Conservation (phyloP, 2,329 filamentous ascomycete genomes). For the Endothia cerciana region DNA sequence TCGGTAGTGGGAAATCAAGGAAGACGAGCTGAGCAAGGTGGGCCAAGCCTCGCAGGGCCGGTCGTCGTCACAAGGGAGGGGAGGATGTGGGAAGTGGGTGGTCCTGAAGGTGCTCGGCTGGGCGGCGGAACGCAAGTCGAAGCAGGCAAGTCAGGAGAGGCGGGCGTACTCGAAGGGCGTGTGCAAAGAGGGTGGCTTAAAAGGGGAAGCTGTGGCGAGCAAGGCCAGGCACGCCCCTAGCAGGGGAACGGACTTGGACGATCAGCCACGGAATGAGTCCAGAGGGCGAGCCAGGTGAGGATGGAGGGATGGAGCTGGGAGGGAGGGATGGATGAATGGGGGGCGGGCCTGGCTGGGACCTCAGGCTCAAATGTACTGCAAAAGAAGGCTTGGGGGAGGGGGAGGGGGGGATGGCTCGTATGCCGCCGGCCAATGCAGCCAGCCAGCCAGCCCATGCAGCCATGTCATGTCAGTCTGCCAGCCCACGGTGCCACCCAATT, state of each 20-base stretch:
- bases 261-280: slow-evolving; percentile 1
- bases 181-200: slow-evolving; percentile 11
- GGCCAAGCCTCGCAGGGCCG: not conserved
- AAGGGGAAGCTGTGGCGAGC: slow-evolving; percentile 16
- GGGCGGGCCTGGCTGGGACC: not conserved
- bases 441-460: not conserved
- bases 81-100: not conserved
- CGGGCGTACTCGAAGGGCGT: not conserved
- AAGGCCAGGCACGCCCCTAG: slow-evolving; percentile 7
- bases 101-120: not conserved
- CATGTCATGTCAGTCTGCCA: not conserved
- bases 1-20: not conserved
- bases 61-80: not conserved
- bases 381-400: too few species aligned
- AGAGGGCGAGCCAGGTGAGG: not conserved
- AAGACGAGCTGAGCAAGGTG: not conserved
- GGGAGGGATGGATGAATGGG: not conserved
- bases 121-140: slow-evolving; percentile 1
- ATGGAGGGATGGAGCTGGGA: not conserved
- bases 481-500: not conserved
- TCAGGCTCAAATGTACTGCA: slow-evolving; percentile 2
- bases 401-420: not conserved
- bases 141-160: not conserved
- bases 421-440: not conserved
- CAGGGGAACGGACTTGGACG: not conserved